Evolutionary conservation across 169 alveolate species (phyloP).

Genomic region (Plasmodium fragile): DNA sequence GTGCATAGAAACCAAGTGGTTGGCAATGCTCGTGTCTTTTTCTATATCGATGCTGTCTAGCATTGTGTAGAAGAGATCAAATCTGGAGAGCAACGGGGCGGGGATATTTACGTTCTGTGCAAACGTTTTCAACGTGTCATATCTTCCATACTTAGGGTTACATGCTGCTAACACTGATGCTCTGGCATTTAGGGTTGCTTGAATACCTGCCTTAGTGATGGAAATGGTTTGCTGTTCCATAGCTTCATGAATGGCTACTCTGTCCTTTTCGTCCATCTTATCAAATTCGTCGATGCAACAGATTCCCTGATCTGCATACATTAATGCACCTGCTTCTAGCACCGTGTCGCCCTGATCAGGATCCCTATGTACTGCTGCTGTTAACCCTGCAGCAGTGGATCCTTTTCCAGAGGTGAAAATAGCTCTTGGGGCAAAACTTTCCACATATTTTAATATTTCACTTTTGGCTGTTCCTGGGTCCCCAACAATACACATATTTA

Average conservation of each 20-base stretch:
- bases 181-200: conserved; percentile 98
- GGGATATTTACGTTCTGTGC: conserved; percentile 95
- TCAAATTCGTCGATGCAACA: conserved; percentile 99
- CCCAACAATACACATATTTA: conserved; percentile 97
- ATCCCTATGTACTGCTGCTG: conserved; percentile 97
- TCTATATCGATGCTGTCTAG: conserved; percentile 93
- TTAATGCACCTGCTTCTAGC: conserved; percentile 98
- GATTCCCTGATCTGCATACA: conserved; percentile 98
- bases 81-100: conserved; percentile 97
- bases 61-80: conserved; percentile 96
- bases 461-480: conserved; percentile 99
- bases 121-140: conserved; percentile 92
- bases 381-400: conserved; percentile 97
- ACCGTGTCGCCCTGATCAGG: conserved; percentile 97
- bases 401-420: conserved; percentile 97
- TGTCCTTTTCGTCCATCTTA: conserved; percentile 96
- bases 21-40: conserved; percentile 91
- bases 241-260: conserved; percentile 99
- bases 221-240: conserved; percentile 99
- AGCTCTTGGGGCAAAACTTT: conserved; percentile 94
- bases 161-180: conserved; percentile 99
- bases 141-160: conserved; percentile 97
- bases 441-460: conserved; percentile 95
- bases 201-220: conserved; percentile 98
- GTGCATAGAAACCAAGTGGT: conserved; percentile 79